Base-by-base conservation (phyloP, 164 flowering plant species). In the Magnolia changhungtana region DNA sequence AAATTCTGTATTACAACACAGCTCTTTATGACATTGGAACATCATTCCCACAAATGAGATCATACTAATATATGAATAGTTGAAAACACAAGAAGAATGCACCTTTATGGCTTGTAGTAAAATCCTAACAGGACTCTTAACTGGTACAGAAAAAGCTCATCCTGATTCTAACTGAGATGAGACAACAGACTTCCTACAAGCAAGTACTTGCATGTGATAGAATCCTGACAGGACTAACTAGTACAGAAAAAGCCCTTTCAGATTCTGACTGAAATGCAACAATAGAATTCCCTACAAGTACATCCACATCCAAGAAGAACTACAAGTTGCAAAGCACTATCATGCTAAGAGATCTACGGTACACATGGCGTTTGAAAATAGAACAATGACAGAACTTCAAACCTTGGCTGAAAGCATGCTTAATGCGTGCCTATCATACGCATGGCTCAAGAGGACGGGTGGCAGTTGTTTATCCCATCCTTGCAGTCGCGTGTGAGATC, bases 401-500 rank as follows among this genome's bases (percentile, higher is more conserved):
- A 74, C 65, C 55, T 78, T 66, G 49, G 52, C 20, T 69, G 23
- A 16, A 29, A 16, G 59, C 14, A 23, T 23, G 24, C 24, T 23
- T 23, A 23, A 23, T 23, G 24, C 24, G 1, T 68, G 59, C 2
- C 58, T 24, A 24, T n/a, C 18, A 67, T 67, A 4, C 3, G 29
- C 59, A 37, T 37, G n/a, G 65, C 52, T 82, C 80, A 79, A 72
- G 82, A 72, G 29, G 76, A 3, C 7, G 79, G 10, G 5, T 55
- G 65, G 70, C 85, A 83, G 20, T 81, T 78, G 24, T 83, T 80
- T 63, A 83, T 51, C 45, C 85, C 85, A 63, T 80, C 83, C 74
- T 80, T 81, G 59, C 84, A 82, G 69, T 82, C 84, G 23, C 74
- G 89, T 0, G 98, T 93, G 71, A 95, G 94, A 79, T 95, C 97